Evolutionary conservation across 768 basidiomycete genomes (phyloP), one percentile per base, ranked within the genome.

Genomic region (Megacollybia marginata): DNA sequence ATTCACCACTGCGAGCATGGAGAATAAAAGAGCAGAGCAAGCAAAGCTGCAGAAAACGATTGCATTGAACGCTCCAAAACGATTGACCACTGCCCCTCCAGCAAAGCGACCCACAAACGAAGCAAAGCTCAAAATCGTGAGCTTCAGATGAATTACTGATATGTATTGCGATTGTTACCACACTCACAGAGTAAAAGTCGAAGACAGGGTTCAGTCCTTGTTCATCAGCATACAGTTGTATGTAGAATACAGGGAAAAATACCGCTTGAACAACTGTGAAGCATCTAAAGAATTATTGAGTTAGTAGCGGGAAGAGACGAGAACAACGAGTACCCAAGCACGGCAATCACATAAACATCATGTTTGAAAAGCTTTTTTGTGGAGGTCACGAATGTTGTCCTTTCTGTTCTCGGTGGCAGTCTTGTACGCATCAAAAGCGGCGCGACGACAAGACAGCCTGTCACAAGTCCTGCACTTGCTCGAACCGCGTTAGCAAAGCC

Each of bases 71-170:
- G 72, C 65, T 1, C 82, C 78, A 52, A 71, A 47, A 20, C 51
- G 54, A 2, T 65, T 61, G 16, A 69, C 70, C 23, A 79, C 57
- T 18, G 72, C 59, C 16, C 69, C 70, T 0, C 77, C 70, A 9
- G 78, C 54, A 1, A 74, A 56, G 33, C 82, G 72, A 4, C 82
- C 83, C 35, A 76, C 60, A 19, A 77, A 59, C 47, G 70, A 70
- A n/a, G 72, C 68, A 4, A 68, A 79, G 49, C 82, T 84, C 9
- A 82, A 56, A 32, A 83, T 70, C 0, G 79, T 67, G n/a, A 82
- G 52, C 74, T 80, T 42, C 11, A 47, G 47, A 28, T 31, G 34
- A 33, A 28, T 28, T 28, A 15, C 31, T 18, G 2, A 10, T 28
- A 18, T 32, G 8, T 9, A 34, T 15, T 18, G n/a, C 20, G 23